Base-by-base conservation (phyloP, 2,329 filamentous ascomycete genomes). In the Simplicillium sp. region DNA sequence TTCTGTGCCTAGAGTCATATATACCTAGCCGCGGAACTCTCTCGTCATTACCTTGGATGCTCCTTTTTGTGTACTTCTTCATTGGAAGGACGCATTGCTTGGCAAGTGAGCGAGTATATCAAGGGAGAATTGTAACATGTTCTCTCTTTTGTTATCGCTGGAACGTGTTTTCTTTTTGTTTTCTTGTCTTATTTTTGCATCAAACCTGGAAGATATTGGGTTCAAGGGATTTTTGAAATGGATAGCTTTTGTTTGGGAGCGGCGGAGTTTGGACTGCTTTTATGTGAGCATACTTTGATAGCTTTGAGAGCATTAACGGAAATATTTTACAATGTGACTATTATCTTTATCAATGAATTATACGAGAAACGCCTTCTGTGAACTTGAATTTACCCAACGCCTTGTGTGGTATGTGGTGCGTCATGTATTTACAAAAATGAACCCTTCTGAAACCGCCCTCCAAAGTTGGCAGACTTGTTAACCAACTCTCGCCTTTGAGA, bases 361-460 rank as follows among this genome's bases (percentile, higher is more conserved):
- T 9, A 6, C 20, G 20, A 6, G 20, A 25, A n/a, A 25, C 20
- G 5, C 20, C 6, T 25, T 5, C 9, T 25, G 17, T 28, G 28
- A 33, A 41, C 9, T 12, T 35, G 31, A 15, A 16, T 34, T n/a
- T 36, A 28, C 36, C 36, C 6, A 12, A 25, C 20, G 9, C 20
- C 5, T 25, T 7, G 12, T 33, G 31, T 11, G 12, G 12, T 33
- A 31, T n/a, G 12, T 7, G 31, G 5, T 7, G 6, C 7, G 31
- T 6, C 31, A 33, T 11, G 12, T 13, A 5, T 37, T 45, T 50
- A 80, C 43, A 82, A 54, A 49, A 70, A 82, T 14, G 68, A 79
- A n/a, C 88, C 88, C 49, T 84, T 84, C 14, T 80, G 76, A 54
- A 96, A 96, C 37, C 87, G 72, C 1, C 82, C 82, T 3, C 84